Evolutionary conservation across 306 rosid species (phyloP), one percentile per base, ranked within the genome.

Genomic region (Geum urbanum): DNA sequence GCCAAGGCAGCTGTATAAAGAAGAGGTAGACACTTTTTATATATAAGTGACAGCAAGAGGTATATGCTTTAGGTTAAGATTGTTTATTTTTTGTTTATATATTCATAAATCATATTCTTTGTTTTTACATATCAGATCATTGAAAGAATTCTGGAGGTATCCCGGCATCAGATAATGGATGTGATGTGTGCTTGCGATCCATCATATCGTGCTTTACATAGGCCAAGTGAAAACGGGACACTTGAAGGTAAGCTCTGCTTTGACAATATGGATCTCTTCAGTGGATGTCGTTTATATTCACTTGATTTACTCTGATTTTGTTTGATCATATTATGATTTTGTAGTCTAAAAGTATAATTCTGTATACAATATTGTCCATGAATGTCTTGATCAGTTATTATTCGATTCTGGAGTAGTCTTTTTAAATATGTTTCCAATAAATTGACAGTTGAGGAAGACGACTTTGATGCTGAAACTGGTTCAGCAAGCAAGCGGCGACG

Each of bases 1-100:
- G 99, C 99, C 97, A 72, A 94, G 89, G 82, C 94, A 89, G 72
- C 84, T 94, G 51, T 91, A 91, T 81, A 94, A 94, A 68, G 99
- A 94, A 89, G 97, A 94, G 97, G 99, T 89, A 44, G 2, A 46
- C 53, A 22, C 66, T 66, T 9, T 37, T n/a, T 45, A 49, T 60
- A 24, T 16, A 9, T 66, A 65, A 41, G 37, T 49, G 65, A 66
- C 37, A 94, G 66, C 97, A 94, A 89, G 97, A 91, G 97, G 99
- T 89, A 44, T 3, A 46, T 58, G 37, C 66, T 66, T 9, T 39
- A 32, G 37, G 37, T 32, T 32, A 32, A 32, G 37, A 32, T 32
- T 32, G 37, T 32, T 32, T 32, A 32, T 32, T 32, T 32, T 32
- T 32, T 2, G 32, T 9, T n/a, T 45, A 56, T 60, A 22, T 16